phyloP scores from a whole-genome alignment of 176 grass and related monocot species.

The Musa troglodytarum region DNA sequence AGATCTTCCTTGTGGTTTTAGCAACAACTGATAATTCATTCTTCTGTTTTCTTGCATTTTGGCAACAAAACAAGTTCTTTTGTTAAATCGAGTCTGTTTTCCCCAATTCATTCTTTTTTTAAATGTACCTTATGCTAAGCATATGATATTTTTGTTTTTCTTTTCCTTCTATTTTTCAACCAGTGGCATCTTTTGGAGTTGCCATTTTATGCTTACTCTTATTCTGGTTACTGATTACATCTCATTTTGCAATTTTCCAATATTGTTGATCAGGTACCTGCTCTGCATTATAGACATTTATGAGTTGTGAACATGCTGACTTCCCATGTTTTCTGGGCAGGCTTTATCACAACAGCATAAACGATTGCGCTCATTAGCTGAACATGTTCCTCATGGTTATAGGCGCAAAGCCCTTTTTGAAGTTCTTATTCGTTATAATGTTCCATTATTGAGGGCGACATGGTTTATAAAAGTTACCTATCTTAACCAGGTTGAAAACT shows the following conservation, averaged over 20 bases:
- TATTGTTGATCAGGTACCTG: too few relatives aligned
- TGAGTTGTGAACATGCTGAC: neutral
- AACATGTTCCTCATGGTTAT: slow-evolving; percentile 88
- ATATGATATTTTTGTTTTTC: neutral
- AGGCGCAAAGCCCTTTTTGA: slow-evolving; percentile 88
- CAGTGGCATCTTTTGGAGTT: too few relatives aligned
- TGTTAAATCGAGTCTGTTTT: neutral
- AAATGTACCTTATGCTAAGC: neutral
- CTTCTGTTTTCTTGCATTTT: neutral
- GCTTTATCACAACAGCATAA: slow-evolving; percentile 76
- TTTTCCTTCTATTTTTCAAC: neutral
- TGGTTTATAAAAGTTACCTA: slow-evolving; percentile 99
- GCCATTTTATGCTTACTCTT: too few relatives aligned
- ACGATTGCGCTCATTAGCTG: slow-evolving; percentile 51
- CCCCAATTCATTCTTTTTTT: neutral
- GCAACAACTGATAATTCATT: too few relatives aligned
- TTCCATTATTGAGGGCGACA: slow-evolving; percentile 78
- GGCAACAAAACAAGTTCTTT: neutral
- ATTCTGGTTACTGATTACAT: too few relatives aligned
- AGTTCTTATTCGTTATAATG: slow-evolving; percentile 64
- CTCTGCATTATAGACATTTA: too few relatives aligned
- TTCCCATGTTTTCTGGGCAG: slow-evolving; percentile 20
- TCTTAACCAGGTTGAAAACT: slow-evolving; percentile 76
- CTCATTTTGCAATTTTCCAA: too few relatives aligned
- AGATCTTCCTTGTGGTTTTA: neutral